phyloP scores from a whole-genome alignment of 345 rosid species.

The Salix dunnii region DNA sequence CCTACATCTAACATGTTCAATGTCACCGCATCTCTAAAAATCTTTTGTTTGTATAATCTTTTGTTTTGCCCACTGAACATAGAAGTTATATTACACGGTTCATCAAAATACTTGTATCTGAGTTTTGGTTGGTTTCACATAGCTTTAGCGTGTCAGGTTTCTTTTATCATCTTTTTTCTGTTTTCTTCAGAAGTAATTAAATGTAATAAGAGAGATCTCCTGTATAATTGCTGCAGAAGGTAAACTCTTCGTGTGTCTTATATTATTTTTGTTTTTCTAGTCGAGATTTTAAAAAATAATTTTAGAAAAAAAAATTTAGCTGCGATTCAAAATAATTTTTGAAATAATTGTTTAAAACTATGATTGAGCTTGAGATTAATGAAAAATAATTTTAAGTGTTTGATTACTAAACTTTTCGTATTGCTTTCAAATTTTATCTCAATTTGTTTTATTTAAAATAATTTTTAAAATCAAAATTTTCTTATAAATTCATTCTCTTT shows the following conservation, averaged over 20 bases:
- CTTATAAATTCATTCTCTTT: no score
- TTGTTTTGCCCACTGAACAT: neutral
- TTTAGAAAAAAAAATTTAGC: no score
- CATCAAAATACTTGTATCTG: neutral
- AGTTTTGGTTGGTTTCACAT: neutral
- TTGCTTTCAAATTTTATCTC: no score
- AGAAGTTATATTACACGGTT: neutral
- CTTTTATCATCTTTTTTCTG: neutral
- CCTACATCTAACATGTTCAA: neutral
- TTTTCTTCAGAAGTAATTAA: neutral
- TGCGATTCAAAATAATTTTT: no score
- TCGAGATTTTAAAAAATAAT: no score
- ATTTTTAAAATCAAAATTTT: no score
- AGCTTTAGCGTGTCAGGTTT: neutral
- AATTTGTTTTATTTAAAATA: no score
- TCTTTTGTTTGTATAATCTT: conserved; percentile 5
- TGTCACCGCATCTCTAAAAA: neutral
- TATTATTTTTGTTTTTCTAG: no score
- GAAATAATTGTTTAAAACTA: no score
- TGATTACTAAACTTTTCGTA: no score
- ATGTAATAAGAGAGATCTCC: neutral
- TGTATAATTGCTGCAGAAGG: neutral
- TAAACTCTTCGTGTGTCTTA: neutral
- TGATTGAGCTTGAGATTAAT: no score
- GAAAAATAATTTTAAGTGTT: no score